Base-by-base conservation (phyloP, 208 protist genomes). In the Crithidia bombi region DNA sequence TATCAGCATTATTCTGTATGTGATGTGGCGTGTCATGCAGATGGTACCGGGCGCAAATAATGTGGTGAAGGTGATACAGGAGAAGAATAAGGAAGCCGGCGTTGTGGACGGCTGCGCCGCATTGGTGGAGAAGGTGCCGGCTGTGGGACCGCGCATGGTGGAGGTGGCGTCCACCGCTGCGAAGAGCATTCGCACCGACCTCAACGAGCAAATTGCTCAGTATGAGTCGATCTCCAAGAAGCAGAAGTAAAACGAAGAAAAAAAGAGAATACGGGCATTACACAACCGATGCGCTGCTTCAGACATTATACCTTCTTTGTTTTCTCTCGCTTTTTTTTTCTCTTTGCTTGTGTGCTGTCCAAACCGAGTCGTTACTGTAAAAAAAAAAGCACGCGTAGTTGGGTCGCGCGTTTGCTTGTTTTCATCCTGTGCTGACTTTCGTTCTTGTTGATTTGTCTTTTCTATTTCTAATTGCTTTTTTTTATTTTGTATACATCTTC, bases 1-100 rank as follows among this genome's bases (percentile, higher is more conserved):
- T 26, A 32, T 85, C 38, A 83, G 75, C 39, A 59, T 63, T 51
- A 1, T 87, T 3, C 25, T 91, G 25, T 75, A 79, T 39, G 21
- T 73, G 1, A 9, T 82, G 25, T 77, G 70, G 56, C 64, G 57
- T 14, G 1, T 82, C 28, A 49, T 71, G 19, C 56, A 62, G 58
- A 23, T 66, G 14, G 28, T 81, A 9, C 69, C 65, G 4, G 39
- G 68, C 4, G 38, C 65, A 5, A 11, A 65, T n/a, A 54, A 61
- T 21, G 57, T 76, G 12, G 55, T 69, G 0, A 49, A 38, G 23
- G 23, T 70, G 26, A n/a, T 64, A 23, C 30, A 69, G 52, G 30
- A 74, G 46, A 70, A 67, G 54, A 64, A 73, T 19, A 38, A 54
- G 32, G 19, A 59, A 12, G 57, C 43, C 23, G 56, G 26, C 25